phyloP scores from a whole-genome alignment of 116 monocot genomes.

The Posidonia oceanica region DNA sequence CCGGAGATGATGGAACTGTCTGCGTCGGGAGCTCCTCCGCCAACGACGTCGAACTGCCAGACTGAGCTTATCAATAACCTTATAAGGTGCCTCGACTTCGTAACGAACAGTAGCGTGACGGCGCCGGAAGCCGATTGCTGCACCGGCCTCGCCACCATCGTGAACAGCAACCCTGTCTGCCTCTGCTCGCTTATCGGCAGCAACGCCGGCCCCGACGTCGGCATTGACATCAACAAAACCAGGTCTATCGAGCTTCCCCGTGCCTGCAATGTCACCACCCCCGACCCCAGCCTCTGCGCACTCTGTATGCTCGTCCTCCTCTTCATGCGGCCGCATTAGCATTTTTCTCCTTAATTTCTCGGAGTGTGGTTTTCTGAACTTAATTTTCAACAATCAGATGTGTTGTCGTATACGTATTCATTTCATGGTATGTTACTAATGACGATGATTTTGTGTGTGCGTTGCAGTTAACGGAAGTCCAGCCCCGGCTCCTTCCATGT shows the following conservation, averaged over 20 bases:
- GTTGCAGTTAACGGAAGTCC: too few relatives aligned
- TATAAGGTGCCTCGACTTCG: slow-evolving; percentile 24
- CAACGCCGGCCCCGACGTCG: neutral
- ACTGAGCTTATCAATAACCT: slow-evolving; percentile 8
- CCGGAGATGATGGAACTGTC: too few relatives aligned
- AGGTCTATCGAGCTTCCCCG: slow-evolving; percentile 21
- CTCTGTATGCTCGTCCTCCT: neutral
- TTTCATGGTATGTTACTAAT: too few relatives aligned
- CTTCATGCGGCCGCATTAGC: too few relatives aligned
- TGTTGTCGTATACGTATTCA: too few relatives aligned
- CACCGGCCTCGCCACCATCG: slow-evolving; percentile 16
- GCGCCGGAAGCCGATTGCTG: slow-evolving; percentile 32
- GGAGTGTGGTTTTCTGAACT: too few relatives aligned
- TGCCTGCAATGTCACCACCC: slow-evolving; percentile 25
- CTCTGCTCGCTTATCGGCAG: slow-evolving; percentile 20
- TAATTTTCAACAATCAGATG: too few relatives aligned
- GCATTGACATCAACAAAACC: slow-evolving; percentile 8
- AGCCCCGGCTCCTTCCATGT: too few relatives aligned
- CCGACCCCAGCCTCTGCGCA: slow-evolving; percentile 17
- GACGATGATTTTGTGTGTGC: too few relatives aligned
- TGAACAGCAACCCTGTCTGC: slow-evolving; percentile 14
- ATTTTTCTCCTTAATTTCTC: too few relatives aligned
- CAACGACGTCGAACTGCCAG: slow-evolving; percentile 4
- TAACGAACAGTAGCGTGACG: slow-evolving; percentile 16
- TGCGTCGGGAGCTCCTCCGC: neutral